Evolutionary conservation across 2,329 filamentous ascomycete species (phyloP), one percentile per base, ranked within the genome.

Genomic region (Huntiella bhutanensis): DNA sequence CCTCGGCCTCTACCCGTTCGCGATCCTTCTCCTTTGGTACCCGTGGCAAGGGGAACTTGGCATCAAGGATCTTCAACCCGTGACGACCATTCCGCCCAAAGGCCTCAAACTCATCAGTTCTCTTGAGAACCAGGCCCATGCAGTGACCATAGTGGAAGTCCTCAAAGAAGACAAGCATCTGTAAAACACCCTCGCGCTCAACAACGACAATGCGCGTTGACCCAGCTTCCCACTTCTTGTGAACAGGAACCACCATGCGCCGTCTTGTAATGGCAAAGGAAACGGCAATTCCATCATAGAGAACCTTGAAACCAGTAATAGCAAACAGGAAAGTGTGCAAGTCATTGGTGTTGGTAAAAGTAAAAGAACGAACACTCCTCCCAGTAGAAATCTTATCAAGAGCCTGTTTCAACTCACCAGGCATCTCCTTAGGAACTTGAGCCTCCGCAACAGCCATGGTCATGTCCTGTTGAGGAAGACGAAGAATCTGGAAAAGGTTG

Each of bases 161-260:
- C 52, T 85, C 79, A 59, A 94, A 91, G 63, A 93, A 95, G 3
- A 79, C 85, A 16, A 92, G 64, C 28, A 95, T 65, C 59, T 93
- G 84, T 16, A 82, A 62, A 11, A 81, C 72, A 55, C 77, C 82
- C 51, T 86, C 82, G 52, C 80, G 78, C 53, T 76, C 70, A 33
- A 94, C 75, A 34, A 94, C 69, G 58, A 94, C 86, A 5, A 94
- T 67, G 33, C 87, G 76, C 6, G 83, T 83, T 34, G 70, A 71
- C n/a, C 70, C 75, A 2, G 86, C 82, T 57, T 92, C 85, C 83
- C 84, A 92, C 60, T 91, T 91, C 64, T 94, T 93, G 64, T 92
- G 82, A 53, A 94, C 88, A 0, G 84, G 84, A 12, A 93, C 84
- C 10, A 94, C 83, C 80, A 87, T 91, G 53, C 83, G 75, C 42